phyloP scores from a whole-genome alignment of 2,329 filamentous ascomycete genomes.

The Colletotrichum lupini region DNA sequence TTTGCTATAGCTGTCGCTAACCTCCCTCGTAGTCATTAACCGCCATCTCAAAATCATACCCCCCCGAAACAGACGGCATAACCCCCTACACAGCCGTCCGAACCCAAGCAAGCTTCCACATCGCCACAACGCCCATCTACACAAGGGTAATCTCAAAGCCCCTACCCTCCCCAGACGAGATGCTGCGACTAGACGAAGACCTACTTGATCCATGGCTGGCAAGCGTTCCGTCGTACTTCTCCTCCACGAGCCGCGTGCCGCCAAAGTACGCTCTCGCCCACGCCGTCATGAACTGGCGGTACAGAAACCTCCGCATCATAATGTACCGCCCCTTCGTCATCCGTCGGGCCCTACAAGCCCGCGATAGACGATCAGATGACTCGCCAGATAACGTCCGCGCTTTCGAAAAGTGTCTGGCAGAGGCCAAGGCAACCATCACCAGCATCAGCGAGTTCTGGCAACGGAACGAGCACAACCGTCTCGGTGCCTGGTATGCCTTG shows the following conservation, averaged over 20 bases:
- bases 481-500: conserved; percentile 56
- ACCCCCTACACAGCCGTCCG: conserved; percentile 57
- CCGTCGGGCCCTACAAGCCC: conserved; percentile 43
- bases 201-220: conserved; percentile 51
- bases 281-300: conserved; percentile 55
- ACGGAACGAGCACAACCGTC: conserved; percentile 48
- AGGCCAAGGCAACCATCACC: conserved; percentile 53
- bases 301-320: conserved; percentile 57
- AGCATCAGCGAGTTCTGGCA: conserved; percentile 53
- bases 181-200: conserved; percentile 52
- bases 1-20: neutral
- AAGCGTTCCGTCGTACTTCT: conserved; percentile 49
- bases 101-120: conserved; percentile 56
- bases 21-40: conserved; percentile 40
- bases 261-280: conserved; percentile 51
- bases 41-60: conserved; percentile 46
- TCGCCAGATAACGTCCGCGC: conserved; percentile 31
- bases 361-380: conserved; percentile 9
- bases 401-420: conserved; percentile 48
- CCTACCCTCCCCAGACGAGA: conserved; percentile 51
- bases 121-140: conserved; percentile 57
- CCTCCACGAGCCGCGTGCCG: conserved; percentile 45
- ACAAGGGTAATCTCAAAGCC: conserved; percentile 56
- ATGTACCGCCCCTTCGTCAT: conserved; percentile 60
- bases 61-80: conserved; percentile 48